Evolutionary conservation across 495 filamentous ascomycete species (phyloP), one percentile per base, ranked within the genome.

Genomic region (Penicilliopsis zonata): DNA sequence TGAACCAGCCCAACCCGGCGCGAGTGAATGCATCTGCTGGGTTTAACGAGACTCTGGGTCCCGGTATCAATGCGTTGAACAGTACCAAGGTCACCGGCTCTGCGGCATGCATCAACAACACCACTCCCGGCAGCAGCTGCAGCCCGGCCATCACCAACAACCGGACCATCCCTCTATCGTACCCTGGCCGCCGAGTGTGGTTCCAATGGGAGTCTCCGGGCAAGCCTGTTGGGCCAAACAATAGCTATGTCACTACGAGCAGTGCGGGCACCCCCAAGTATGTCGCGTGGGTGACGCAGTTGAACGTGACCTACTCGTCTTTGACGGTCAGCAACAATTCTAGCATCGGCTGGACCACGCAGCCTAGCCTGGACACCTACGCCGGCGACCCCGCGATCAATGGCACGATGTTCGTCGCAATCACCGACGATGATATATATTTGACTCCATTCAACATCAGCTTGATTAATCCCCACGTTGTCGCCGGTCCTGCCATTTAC

Each of bases 291-390:
- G 71, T 80, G 6, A 65, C 59, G n/a, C 86, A 92, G 69, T 58
- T 92, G 19, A 93, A 94, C 41, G 63, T 85, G 15, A 93, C 86
- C 0, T 92, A 92, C 51, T 74, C 83, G 2, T 63, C 76, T 1
- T 53, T 93, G 39, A 67, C 52, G 4, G 47, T 77, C 31, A 59
- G 65, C 1, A 61, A 43, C 8, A 61, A 44, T 9, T 55, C 56
- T 12, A 73, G 69, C 33, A 57, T 55, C 2, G 84, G 78, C 0
- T 75, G 59, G 41, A 82, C 84, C 0, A 66, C 67, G 33, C 86
- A 94, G 59, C 86, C 84, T 0, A 50, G 57, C 22, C 45, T 66
- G 12, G 59, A 65, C 22, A 76, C 76, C 0, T 86, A 63, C 40
- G 66, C 64, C 35, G 68, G 72, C 5, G 74, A 87, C 44, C 77